Base-by-base conservation (phyloP, 352 stramenopile genomes). In the Globisporangium apiculatum region DNA sequence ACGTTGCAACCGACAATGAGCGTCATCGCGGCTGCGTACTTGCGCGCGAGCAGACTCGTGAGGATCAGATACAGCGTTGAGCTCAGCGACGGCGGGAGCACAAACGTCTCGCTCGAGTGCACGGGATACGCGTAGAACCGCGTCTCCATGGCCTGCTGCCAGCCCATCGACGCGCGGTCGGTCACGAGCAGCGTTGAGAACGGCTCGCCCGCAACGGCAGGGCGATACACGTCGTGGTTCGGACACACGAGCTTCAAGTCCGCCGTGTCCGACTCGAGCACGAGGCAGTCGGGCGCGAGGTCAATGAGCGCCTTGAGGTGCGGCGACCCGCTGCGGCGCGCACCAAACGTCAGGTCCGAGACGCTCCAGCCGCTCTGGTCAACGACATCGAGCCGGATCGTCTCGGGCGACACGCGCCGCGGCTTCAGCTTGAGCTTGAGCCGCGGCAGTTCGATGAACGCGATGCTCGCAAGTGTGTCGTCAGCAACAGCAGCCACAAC, bases 61-160 rank as follows among this genome's bases (percentile, higher is more conserved):
- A 99, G 74, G 64, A 99, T 98, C 40, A 99, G 79, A 73, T 99
- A 99, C 31, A 99, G 78, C 14, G 95, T 98, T 5, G 95, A 98
- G 47, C 94, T 97, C 7, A 99, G 75, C 6, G 94, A 98, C 24
- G 96, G 93, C 18, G 95, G 97, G 15, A 98, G 82, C 43, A 99
- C 60, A 60, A 99, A 98, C 3, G 85, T 92, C 53, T 88, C 73
- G 15, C 94, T 98, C 35, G 94, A 97, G 72, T 99, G 97, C 50
- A 99, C 91, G 15, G 97, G 96, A 71, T 99, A 99, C 24, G 98
- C 76, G 71, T 99, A 99, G 61, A 97, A 98, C 40, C 96, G 83
- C 53, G 86, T 94, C 51, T 94, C 81, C 79, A 97, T 95, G 6
- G 83, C 77, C 55, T 95, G 85, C 60, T 96, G 79, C 87, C 87